A percentile compares a stretch with the other conserved stretches of the same genome.
These are phyloP conservation scores for Podospora sp. DNA, from an alignment of 495 filamentous ascomycete species.

Conservation along the genomic window DNA sequence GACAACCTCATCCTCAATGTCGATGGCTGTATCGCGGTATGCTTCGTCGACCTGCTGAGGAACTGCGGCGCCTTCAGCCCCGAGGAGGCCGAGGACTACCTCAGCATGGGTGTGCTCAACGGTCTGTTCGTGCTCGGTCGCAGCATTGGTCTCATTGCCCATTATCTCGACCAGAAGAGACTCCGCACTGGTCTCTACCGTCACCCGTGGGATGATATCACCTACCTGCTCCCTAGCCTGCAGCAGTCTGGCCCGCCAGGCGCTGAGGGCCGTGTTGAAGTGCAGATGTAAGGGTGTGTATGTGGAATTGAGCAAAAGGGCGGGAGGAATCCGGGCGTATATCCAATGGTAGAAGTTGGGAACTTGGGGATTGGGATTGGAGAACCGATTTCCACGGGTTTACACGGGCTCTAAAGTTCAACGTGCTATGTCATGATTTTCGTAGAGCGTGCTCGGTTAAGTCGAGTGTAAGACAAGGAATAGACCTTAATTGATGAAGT, in stretches of 20 bases:
- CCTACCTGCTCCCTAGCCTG: conserved; percentile 87
- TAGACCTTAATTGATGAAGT: background rate
- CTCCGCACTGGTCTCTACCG: conserved; percentile 97
- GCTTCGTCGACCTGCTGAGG: conserved; percentile 96
- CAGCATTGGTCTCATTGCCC: conserved; percentile 96
- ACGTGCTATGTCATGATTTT: conserved; percentile 10
- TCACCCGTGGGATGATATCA: conserved; percentile 98
- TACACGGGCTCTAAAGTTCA: conserved; percentile 3
- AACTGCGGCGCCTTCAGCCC: conserved; percentile 94
- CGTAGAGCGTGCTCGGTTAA: conserved; percentile 3
- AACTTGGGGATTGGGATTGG: conserved; percentile 2
- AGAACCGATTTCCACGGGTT: background rate
- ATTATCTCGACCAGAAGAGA: conserved; percentile 99
- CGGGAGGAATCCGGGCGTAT: conserved; percentile 1
- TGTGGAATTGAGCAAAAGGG: background rate
- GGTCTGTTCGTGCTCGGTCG: conserved; percentile 97
- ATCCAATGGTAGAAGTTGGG: conserved; percentile 14
- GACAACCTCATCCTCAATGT: conserved; percentile 99
- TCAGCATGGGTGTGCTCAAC: conserved; percentile 95
- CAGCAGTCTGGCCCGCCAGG: conserved; percentile 70
- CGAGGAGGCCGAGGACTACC: conserved; percentile 82
- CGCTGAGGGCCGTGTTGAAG: conserved; percentile 88
- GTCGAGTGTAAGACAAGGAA: conserved; percentile 19
- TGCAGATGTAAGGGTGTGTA: conserved; percentile 44
- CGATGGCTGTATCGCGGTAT: conserved; percentile 95